These are phyloP conservation scores for Aurifilum marmelostoma DNA, from an alignment of 2,329 filamentous ascomycete genomes.

Conservation along the genomic window DNA sequence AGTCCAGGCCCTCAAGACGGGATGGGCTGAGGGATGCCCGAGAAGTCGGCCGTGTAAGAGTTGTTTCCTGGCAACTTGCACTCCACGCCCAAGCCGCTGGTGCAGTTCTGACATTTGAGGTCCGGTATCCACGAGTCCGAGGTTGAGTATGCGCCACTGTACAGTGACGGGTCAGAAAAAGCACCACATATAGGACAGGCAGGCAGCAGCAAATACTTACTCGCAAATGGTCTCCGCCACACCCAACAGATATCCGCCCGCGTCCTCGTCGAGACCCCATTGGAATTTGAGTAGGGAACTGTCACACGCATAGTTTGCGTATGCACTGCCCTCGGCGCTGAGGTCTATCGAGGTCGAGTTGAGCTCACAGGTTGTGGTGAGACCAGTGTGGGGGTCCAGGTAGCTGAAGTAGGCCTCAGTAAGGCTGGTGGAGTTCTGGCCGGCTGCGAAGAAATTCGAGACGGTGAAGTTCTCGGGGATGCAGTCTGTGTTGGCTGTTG, in stretches of 20 bases:
- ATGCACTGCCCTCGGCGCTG: conserved; percentile 36
- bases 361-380: conserved; percentile 47
- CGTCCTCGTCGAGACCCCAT: conserved; percentile 35
- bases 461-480: conserved; percentile 46
- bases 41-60: conserved; percentile 14
- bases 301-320: conserved; percentile 49
- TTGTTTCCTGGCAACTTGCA: conserved; percentile 21
- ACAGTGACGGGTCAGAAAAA: conserved; percentile 14
- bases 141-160: conserved; percentile 20
- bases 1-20: neutral
- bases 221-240: conserved; percentile 51
- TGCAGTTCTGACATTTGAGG: conserved; percentile 16
- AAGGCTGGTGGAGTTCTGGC: conserved; percentile 33
- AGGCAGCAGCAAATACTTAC: neutral
- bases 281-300: conserved; percentile 48
- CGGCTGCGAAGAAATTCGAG: conserved; percentile 40
- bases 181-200: conserved; percentile 25
- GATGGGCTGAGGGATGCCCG: conserved; percentile 12
- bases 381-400: conserved; percentile 43
- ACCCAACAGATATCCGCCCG: conserved; percentile 36
- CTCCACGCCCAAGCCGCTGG: conserved; percentile 16
- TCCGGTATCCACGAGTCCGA: conserved; percentile 24
- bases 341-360: conserved; percentile 47
- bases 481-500: conserved; percentile 17
- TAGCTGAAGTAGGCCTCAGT: conserved; percentile 46